Conservation (phyloP, 129 eudicot genomes). For the Helianthus tuberosus region DNA sequence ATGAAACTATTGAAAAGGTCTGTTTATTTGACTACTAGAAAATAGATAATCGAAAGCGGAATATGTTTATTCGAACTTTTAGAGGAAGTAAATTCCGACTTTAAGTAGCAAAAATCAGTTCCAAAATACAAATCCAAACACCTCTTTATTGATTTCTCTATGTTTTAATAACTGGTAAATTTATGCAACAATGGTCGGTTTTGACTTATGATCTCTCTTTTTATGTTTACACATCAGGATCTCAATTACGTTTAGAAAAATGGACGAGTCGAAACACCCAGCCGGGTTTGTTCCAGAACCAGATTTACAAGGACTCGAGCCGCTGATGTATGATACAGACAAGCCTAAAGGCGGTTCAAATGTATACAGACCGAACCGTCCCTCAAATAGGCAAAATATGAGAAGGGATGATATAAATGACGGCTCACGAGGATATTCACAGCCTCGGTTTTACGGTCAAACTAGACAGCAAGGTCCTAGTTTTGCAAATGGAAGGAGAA, state of each 20-base stretch:
- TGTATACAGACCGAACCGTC: conserved; percentile 23
- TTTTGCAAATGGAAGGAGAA: conserved; percentile 40
- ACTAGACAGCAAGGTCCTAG: conserved; percentile 40
- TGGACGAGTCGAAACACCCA: conserved; percentile 90
- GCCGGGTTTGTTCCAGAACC: conserved; percentile 65
- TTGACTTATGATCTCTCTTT: not conserved
- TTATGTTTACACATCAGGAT: conserved; percentile 52
- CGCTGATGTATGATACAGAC: conserved; percentile 54
- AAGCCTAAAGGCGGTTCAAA: conserved; percentile 30
- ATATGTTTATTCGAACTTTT: not conserved
- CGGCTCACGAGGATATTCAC: conserved; percentile 35
- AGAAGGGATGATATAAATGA: conserved; percentile 44
- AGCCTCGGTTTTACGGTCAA: conserved; percentile 43
- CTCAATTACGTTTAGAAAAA: conserved; percentile 90
- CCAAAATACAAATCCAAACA: not conserved
- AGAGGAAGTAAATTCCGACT: not conserved
- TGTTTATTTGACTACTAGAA: not conserved
- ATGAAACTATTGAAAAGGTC: not conserved
- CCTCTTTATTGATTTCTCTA: not conserved
- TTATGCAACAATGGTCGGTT: conserved; percentile 9
- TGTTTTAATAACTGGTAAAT: not conserved
- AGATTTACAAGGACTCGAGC: conserved; percentile 82
- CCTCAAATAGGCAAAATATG: conserved; percentile 23
- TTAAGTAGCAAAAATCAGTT: not conserved
- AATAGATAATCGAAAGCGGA: not conserved